phyloP scores from a whole-genome alignment of 2,329 filamentous ascomycete species.

The Dothiorella sarmentorum region DNA sequence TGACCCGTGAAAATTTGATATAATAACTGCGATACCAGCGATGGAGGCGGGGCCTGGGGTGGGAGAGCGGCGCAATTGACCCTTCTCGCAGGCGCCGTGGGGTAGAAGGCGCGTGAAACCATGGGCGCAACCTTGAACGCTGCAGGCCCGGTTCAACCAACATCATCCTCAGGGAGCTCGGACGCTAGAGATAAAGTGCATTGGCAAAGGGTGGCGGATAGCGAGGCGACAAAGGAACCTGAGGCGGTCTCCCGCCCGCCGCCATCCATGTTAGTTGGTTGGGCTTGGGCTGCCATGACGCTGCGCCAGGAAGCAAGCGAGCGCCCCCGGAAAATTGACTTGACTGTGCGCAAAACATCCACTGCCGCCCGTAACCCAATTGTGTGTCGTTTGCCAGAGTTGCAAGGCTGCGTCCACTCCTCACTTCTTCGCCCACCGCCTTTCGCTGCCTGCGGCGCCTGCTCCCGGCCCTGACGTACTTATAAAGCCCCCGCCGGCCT shows the following conservation, averaged over 20 bases:
- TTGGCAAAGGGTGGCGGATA: too few relatives aligned
- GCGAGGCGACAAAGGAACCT: too few relatives aligned
- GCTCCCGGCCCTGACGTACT: conserved; percentile 7
- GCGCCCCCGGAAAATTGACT: conserved; percentile 7
- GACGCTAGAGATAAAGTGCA: conserved; percentile 5
- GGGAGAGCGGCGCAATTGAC: not conserved
- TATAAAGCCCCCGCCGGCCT: not conserved
- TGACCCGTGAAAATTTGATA: not conserved
- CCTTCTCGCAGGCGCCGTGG: not conserved
- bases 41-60: not conserved
- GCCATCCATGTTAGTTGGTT: not conserved
- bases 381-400: too few relatives aligned
- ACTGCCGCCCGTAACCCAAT: not conserved
- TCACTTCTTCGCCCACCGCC: not conserved
- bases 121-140: too few relatives aligned
- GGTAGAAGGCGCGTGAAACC: not conserved
- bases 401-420: not conserved
- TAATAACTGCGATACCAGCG: conserved; percentile 9
- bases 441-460: conserved; percentile 4
- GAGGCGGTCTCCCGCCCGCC: too few relatives aligned
- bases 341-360: conserved; percentile 18
- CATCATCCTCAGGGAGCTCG: not conserved
- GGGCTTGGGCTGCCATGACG: not conserved
- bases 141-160: not conserved
- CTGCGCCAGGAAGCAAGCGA: conserved; percentile 5